Evolutionary conservation across 2,329 filamentous ascomycete species (phyloP), one percentile per base, ranked within the genome.

Genomic region (Exserohilum turcica): DNA sequence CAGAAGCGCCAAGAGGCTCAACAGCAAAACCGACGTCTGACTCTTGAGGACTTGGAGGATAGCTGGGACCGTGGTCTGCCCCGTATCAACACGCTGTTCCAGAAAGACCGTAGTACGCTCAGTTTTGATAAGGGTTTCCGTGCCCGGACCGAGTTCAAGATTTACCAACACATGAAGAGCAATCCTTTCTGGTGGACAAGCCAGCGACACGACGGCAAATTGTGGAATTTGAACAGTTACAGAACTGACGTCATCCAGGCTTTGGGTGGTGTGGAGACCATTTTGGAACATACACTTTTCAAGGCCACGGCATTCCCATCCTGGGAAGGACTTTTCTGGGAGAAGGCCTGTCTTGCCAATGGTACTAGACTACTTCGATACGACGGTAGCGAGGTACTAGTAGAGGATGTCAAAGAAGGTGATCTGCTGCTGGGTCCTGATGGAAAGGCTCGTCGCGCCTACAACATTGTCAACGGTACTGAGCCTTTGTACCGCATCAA

Each of bases 121-220:
- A 96, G 91, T 69, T 99, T 99, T 70, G 94, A 99, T 79, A 99
- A 99, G 78, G 94, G 94, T 48, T 99, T 97, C 87, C 88, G 94
- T 64, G 87, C 92, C 12, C 85, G 94, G 48, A 91, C 93, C 9
- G 94, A 99, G 74, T 99, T 99, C 81, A 99, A 99, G 81, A 87
- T 94, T 27, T 99, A 97, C 72, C 93, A 97, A 74, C 82, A 97
- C 56, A 97, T 99, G 93, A 97, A 96, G 85, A 95, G 89, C 77
- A 97, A 97, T 72, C 94, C 94, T 0, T 97, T 97, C 82, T 97
- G 92, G 92, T 99, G 94, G 94, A 99, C 94, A 3, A 96, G 90
- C 67, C 93, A 97, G 75, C 84, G 94, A 33, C 95, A 99, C 68
- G 94, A 99, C 67, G 94, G 94, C 71, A 97, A 97, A 71, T 77